These are phyloP conservation scores for Cryptococcus amylolentus DNA, from an alignment of 1,284 basidiomycete species.

Conservation along the genomic window DNA sequence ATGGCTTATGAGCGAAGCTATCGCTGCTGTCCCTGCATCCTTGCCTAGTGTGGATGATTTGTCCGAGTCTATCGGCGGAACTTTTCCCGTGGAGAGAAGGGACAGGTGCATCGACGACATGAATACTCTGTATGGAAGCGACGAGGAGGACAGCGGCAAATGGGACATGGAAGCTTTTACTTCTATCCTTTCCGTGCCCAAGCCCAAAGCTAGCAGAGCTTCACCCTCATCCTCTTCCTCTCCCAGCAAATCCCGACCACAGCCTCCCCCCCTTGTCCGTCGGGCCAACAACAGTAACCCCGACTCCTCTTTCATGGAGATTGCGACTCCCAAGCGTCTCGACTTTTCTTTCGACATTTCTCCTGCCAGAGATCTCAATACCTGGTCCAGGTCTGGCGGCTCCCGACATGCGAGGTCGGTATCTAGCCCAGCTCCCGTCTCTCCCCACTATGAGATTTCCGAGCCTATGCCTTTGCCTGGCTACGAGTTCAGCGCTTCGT, in stretches of 20 bases:
- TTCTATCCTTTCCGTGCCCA: constrained; percentile 20
- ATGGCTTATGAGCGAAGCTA: constrained; percentile 32
- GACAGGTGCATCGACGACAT: background rate
- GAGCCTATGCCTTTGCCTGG: constrained; percentile 1
- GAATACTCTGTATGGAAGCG: constrained; percentile 1
- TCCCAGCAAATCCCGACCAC: background rate
- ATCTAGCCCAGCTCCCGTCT: constrained; percentile 3
- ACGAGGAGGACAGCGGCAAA: constrained; percentile 3
- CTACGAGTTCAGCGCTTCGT: background rate
- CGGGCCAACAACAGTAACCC: background rate
- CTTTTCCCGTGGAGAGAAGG: background rate
- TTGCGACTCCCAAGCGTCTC: background rate
- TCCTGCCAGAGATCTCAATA: background rate
- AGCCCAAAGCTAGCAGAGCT: constrained; percentile 3
- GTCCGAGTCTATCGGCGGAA: background rate
- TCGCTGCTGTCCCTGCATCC: constrained; percentile 4
- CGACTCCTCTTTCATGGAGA: constrained; percentile 9
- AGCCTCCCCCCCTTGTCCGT: background rate
- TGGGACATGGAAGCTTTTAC: constrained; percentile 34
- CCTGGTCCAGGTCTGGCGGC: background rate
- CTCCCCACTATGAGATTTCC: constrained; percentile 1
- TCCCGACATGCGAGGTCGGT: background rate
- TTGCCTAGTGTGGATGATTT: background rate
- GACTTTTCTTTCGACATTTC: background rate
- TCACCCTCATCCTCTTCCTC: no score